These are phyloP conservation scores for Coffea eugenioides DNA, from an alignment of 257 asterid species.

Conservation along the genomic window DNA sequence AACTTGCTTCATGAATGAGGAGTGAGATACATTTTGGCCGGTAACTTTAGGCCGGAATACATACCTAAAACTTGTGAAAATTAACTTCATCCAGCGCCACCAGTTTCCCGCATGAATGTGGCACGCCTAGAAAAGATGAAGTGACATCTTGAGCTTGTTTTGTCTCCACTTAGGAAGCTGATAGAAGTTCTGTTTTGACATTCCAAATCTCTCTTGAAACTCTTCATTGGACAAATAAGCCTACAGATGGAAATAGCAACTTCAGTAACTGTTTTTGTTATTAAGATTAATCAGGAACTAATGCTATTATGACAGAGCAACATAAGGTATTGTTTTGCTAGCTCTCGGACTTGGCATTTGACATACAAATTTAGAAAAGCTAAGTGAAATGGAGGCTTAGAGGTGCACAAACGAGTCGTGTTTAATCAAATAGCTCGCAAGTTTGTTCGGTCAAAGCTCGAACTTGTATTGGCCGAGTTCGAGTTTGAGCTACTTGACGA, in stretches of 20 bases:
- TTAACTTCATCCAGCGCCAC: not conserved
- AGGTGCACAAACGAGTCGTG: no score
- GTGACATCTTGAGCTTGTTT: slow-evolving; percentile 59
- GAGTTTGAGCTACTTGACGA: no score
- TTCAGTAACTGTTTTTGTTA: not conserved
- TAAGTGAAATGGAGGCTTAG: not conserved
- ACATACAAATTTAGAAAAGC: not conserved
- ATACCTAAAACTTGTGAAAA: not conserved
- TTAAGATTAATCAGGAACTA: not conserved
- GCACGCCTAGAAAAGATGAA: slow-evolving; percentile 50
- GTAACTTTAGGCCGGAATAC: not conserved
- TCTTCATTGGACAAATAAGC: slow-evolving; percentile 60
- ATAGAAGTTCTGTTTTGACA: slow-evolving; percentile 56
- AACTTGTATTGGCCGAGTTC: no score
- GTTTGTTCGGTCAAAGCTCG: no score
- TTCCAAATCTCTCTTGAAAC: slow-evolving; percentile 70
- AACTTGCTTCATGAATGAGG: not conserved
- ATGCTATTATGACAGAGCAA: not conserved
- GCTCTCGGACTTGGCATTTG: not conserved
- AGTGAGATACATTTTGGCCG: not conserved
- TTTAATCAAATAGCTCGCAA: no score
- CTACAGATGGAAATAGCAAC: slow-evolving; percentile 29
- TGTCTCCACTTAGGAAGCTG: slow-evolving; percentile 86
- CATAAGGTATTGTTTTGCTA: not conserved
- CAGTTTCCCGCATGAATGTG: not conserved